Conservation (phyloP, 768 basidiomycete genomes). For the Boletus tomentosulus region DNA sequence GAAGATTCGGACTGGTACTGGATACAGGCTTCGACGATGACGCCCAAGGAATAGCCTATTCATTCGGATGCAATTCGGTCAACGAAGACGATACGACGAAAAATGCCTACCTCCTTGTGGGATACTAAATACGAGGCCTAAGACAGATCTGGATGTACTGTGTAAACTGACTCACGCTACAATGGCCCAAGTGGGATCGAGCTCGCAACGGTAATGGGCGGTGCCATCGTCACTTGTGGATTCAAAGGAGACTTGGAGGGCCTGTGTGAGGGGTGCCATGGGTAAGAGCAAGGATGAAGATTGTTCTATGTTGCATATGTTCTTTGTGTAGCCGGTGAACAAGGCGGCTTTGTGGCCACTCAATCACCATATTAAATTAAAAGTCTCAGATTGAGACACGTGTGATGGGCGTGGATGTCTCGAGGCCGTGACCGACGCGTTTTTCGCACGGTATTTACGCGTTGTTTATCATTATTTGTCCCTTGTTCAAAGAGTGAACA, state of each 20-base stretch:
- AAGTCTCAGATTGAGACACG: background rate
- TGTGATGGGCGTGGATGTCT: constrained; percentile 14
- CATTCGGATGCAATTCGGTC: background rate
- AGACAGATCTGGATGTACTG: background rate
- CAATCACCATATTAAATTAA: too few species aligned
- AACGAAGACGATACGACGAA: background rate
- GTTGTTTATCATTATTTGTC: constrained; percentile 28
- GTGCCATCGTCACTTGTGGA: constrained; percentile 20
- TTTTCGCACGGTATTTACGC: constrained; percentile 26
- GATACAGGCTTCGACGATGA: constrained; percentile 52
- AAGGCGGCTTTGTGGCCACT: too few species aligned
- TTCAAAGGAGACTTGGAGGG: constrained; percentile 20
- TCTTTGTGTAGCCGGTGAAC: too few species aligned
- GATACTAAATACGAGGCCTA: constrained; percentile 32
- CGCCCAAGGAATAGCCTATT: constrained; percentile 55
- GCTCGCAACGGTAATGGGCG: constrained; percentile 25
- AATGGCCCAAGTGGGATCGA: constrained; percentile 46
- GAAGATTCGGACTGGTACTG: constrained; percentile 43
- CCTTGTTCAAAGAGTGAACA: constrained; percentile 20
- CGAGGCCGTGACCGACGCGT: constrained; percentile 20
- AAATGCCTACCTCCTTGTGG: constrained; percentile 47
- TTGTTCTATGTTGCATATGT: too few species aligned
- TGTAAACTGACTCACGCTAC: constrained; percentile 34
- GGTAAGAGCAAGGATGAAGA: background rate
- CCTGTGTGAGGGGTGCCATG: constrained; percentile 19